Conservation (phyloP, 176 grass and related monocot genomes). For the Urochloa ruziziensis region DNA sequence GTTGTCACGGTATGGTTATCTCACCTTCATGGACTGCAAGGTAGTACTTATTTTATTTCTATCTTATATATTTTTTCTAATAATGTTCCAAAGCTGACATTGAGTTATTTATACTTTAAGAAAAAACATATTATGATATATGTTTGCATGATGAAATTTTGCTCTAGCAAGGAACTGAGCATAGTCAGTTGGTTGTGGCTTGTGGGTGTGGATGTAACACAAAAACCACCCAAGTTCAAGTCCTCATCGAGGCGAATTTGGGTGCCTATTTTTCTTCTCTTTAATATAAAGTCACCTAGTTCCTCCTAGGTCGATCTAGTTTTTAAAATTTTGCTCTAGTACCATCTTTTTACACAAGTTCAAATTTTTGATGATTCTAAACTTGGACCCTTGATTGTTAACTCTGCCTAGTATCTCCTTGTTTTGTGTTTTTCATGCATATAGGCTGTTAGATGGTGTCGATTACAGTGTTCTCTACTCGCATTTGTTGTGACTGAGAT, state of each 20-base stretch:
- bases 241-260: no score
- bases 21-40: slow-evolving; percentile 95
- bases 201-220: no score
- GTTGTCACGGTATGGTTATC: slow-evolving; percentile 76
- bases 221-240: no score
- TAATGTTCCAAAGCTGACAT: background rate
- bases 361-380: background rate
- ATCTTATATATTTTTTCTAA: background rate
- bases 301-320: no score
- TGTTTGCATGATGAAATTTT: background rate
- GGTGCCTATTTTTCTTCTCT: no score
- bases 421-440: background rate
- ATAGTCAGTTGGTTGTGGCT: no score
- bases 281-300: no score
- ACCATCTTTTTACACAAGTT: background rate
- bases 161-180: no score
- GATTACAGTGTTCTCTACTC: slow-evolving; percentile 15
- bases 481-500: slow-evolving; percentile 23
- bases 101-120: background rate
- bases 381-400: slow-evolving; percentile 5
- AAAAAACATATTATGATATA: background rate
- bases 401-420: background rate
- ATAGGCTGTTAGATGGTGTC: background rate
- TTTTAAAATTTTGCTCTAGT: background rate
- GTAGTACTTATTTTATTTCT: slow-evolving; percentile 46